Conservation (phyloP, 1,284 basidiomycete genomes). For the Microbotryomycetes sp. region DNA sequence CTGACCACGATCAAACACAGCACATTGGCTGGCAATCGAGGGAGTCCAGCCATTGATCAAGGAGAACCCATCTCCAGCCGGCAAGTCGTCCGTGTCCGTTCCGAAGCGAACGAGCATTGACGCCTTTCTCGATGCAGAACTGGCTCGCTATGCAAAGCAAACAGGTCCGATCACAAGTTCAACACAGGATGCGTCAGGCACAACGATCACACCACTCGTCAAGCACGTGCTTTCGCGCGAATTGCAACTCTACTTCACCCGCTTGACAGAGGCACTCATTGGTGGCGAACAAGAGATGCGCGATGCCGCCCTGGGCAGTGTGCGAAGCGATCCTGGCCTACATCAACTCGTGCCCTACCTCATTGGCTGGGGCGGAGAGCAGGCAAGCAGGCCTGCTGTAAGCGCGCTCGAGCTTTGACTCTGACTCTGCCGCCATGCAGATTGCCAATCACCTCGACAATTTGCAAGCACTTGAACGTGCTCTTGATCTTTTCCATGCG, state of each 20-base stretch:
- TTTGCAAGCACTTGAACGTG: conserved; percentile 61
- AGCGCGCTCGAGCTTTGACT: conserved; percentile 39
- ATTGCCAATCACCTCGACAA: conserved; percentile 52
- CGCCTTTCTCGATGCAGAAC: conserved; percentile 17
- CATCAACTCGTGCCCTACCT: conserved; percentile 92
- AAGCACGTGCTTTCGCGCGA: conserved; percentile 92
- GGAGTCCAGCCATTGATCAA: conserved; percentile 94
- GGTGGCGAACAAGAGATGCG: conserved; percentile 51
- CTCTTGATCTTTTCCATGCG: conserved; percentile 73
- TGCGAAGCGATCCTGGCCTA: conserved; percentile 82
- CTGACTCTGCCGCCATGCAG: conserved; percentile 6
- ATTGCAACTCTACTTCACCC: conserved; percentile 88
- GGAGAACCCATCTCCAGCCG: conserved; percentile 73
- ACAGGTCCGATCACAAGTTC: conserved; percentile 26
- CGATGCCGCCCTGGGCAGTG: conserved; percentile 78
- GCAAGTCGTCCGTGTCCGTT: too few species aligned
- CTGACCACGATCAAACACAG: conserved; percentile 40
- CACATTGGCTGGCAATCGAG: conserved; percentile 97
- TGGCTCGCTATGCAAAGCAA: conserved; percentile 7
- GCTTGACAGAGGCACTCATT: conserved; percentile 73
- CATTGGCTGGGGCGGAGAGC: conserved; percentile 89
- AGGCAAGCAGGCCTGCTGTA: conserved; percentile 54
- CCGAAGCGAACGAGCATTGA: too few species aligned
- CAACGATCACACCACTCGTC: conserved; percentile 51
- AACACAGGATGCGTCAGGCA: conserved; percentile 26